Percentiles rank a stretch among this genome's conserved stretches.
Evolutionary conservation across 202 grass and related monocot genomes (phyloP).

Genomic region (Digitaria exilis): DNA sequence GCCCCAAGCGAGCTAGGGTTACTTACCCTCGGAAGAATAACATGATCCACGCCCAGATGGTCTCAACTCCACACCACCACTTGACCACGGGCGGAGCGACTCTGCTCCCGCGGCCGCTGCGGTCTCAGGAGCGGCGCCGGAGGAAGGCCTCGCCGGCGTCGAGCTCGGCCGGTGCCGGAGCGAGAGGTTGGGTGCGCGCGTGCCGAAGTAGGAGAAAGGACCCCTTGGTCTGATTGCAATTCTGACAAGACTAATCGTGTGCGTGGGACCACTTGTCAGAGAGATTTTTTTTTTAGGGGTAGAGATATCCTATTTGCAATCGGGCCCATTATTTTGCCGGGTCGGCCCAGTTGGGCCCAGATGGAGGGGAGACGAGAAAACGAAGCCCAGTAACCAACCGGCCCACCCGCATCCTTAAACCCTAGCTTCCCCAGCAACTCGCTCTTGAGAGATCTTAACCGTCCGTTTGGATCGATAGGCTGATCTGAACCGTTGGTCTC

Average conservation of each 20-base stretch:
- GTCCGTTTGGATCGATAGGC: not conserved
- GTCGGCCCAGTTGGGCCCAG: not conserved
- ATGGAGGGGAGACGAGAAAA: not conserved
- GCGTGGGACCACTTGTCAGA: not conserved
- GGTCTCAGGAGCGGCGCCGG: not conserved
- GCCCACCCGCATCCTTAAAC: constrained; percentile 20
- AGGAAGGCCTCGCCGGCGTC: not conserved
- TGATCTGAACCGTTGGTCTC: not conserved
- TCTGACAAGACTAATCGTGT: not conserved
- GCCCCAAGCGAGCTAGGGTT: constrained; percentile 18
- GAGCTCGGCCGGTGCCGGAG: constrained; percentile 21
- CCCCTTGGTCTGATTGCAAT: not conserved
- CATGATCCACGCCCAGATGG: not conserved
- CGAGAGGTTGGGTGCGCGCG: not conserved
- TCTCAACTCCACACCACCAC: not conserved
- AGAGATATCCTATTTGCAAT: not conserved
- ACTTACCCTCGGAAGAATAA: constrained; percentile 2
- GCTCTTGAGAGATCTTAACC: not conserved
- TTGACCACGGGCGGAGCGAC: not conserved
- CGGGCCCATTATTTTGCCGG: not conserved
- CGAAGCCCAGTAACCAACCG: not conserved
- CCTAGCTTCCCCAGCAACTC: constrained; percentile 1
- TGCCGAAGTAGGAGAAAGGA: not conserved
- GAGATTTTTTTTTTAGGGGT: not conserved
- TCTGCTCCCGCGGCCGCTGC: not conserved